Base-by-base conservation (phyloP, 768 basidiomycete species). In the Agaricus subrufescens region DNA sequence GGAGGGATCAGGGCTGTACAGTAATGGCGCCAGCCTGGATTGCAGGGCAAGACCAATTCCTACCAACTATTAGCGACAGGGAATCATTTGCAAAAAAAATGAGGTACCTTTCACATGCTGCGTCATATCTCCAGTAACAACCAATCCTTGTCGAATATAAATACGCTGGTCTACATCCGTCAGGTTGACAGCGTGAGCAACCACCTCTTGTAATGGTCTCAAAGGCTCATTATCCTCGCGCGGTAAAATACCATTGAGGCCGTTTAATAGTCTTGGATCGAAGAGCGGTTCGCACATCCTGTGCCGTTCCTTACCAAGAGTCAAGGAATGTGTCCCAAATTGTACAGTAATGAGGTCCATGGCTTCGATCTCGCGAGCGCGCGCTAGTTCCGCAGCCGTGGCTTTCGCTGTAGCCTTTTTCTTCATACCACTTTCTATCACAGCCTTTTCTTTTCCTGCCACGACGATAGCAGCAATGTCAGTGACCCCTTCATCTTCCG, bases 211-310 rank as follows among this genome's bases (percentile, higher is more conserved):
- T 54, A 93, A 64, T 2, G 88, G 72, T 56, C 80, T 59, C 2
- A 67, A 64, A 37, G 62, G 68, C 40, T 69, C 68, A 38, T 58
- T 61, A 46, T 61, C 53, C 57, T 66, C 61, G 15, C 44, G 43
- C 30, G 46, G 49, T 1, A 68, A 59, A 7, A 63, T 54, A 1
- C 68, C 69, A 5, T 67, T 59, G 12, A 79, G 54, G 19, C 70
- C 71, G 1, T 71, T 70, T 56, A 91, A 69, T 42, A 91, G 63
- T 3, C 68, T 73, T 2, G 87, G 86, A 65, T 93, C 86, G 60
- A 93, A 94, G 27, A 97, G 75, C 5, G 93, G 91, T 67, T 96
- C 94, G 67, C 91, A 93, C 71, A 94, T 90, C 40, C 90, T 78
- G 74, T 97, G 93, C 37, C 94, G 79, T 65, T 93, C 91, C 67